Evolutionary conservation across 1,139 yeast genomes (phyloP).

Genomic region (Yamadazyma buinensis): DNA sequence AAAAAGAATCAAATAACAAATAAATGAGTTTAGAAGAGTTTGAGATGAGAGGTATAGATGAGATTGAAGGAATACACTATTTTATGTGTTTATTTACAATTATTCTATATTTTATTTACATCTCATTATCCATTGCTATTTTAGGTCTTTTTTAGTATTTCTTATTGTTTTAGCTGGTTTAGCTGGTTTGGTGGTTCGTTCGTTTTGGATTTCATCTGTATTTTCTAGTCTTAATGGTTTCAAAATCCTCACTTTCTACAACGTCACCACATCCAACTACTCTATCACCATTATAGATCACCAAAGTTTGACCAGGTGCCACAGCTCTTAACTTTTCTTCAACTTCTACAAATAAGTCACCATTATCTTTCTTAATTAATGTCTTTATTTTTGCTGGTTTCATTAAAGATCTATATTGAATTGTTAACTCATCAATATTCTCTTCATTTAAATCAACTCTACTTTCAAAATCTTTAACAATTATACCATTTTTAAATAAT

Average conservation of each 20-base stretch:
- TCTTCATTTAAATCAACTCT: conserved; percentile 32
- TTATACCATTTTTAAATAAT: conserved; percentile 46
- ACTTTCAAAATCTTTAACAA: conserved; percentile 43
- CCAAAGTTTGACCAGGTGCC: conserved; percentile 88
- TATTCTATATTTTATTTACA: not conserved
- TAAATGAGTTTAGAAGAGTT: too few relatives aligned
- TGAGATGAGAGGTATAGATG: too few relatives aligned
- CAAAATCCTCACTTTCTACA: too few relatives aligned
- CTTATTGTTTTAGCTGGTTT: too few relatives aligned
- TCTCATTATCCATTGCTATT: conserved; percentile 1
- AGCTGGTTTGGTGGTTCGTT: too few relatives aligned
- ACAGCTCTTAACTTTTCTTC: conserved; percentile 58
- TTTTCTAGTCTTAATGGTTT: too few relatives aligned
- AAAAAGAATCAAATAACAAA: too few relatives aligned
- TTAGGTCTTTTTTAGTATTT: too few relatives aligned
- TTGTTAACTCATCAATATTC: conserved; percentile 22
- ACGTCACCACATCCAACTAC: conserved; percentile 75
- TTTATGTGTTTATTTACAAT: too few relatives aligned
- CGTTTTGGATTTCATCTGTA: too few relatives aligned
- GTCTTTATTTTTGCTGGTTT: conserved; percentile 35
- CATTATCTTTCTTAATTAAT: conserved; percentile 10
- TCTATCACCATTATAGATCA: conserved; percentile 60
- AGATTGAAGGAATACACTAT: too few relatives aligned
- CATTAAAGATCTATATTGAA: conserved; percentile 74
- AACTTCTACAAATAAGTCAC: conserved; percentile 30